Percentiles rank a stretch among this genome's conserved stretches.
phyloP scores from a whole-genome alignment of 495 filamentous ascomycete species.

The Penicillium desertorum region DNA sequence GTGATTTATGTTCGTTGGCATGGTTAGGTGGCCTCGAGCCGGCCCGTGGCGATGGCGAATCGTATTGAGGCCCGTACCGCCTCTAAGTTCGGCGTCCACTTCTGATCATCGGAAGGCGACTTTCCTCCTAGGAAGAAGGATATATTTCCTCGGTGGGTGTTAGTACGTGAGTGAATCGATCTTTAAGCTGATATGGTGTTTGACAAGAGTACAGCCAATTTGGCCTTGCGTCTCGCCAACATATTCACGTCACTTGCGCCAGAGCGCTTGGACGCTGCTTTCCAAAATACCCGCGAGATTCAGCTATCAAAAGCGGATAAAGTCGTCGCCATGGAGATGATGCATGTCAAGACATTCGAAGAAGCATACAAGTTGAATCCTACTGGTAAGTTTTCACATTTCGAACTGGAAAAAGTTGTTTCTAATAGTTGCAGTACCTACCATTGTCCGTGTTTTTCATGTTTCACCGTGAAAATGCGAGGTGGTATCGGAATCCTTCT shows the following conservation, averaged over 20 bases:
- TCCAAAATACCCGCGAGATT: not conserved
- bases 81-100: too few relatives aligned
- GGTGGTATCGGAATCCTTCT: not conserved
- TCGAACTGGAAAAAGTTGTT: not conserved
- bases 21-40: too few relatives aligned
- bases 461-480: not conserved
- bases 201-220: not conserved
- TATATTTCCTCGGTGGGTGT: too few relatives aligned
- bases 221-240: not conserved
- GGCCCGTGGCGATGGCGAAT: too few relatives aligned
- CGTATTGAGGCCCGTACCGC: too few relatives aligned
- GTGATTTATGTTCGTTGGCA: too few relatives aligned
- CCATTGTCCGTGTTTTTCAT: too few relatives aligned
- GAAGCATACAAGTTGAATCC: not conserved
- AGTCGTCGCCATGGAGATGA: not conserved
- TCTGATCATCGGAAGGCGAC: too few relatives aligned
- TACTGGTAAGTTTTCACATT: not conserved
- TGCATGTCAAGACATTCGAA: not conserved
- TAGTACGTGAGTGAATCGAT: not conserved
- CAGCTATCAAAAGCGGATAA: not conserved
- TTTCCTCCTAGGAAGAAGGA: too few relatives aligned
- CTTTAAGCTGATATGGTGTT: not conserved
- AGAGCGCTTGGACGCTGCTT: slow-evolving; percentile 3
- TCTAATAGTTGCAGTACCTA: not conserved
- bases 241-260: not conserved